Evolutionary conservation across 1,284 basidiomycete species (phyloP), one percentile per base, ranked within the genome.

Genomic region (Ustilago vetiveriae): DNA sequence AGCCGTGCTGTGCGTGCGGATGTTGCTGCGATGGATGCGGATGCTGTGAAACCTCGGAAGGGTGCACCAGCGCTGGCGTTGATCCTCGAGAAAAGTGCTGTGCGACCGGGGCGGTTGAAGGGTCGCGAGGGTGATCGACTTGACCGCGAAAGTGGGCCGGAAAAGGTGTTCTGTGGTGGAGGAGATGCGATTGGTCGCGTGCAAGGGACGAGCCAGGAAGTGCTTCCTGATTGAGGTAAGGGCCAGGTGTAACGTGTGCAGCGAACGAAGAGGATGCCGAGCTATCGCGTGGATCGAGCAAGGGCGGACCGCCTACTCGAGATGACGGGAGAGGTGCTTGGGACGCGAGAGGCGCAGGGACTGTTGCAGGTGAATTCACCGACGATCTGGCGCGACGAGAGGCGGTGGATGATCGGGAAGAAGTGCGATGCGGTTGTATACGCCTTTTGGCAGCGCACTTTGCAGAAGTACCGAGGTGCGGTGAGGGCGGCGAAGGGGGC

Each of bases 151-250:
- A 42, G 10, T 46, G 49, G 11, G 30, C 29, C 17, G 53, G 44
- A 14, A 39, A 36, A 8, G 48, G 48, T 11, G 39, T 30, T 17
- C 36, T 47, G 35, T 56, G 59, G 26, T 47, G 59, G 16, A 27
- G 52, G n/a, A 48, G 19, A 8, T 26, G 48, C 3, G 48, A 37
- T 17, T 41, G 48, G 35, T 41, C 17, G 13, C 24, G 22, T 9
- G 52, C 53, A n/a, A 63, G 43, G 29, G 59, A 53, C n/a, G 48
- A 52, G 53, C 52, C 30, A 14, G 42, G 35, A 29, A 42, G 26
- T 1, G 52, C 23, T 22, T 21, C 39, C 27, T 35, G 6, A 9
- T 14, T 35, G 33, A 6, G n/a, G 16, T 55, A 36, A 43, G 9
- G 4, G 36, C 36, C 13, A 40, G n/a, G 26, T 42, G 43, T 11